Conservation (phyloP, 2,329 filamentous ascomycete genomes). For the Aureobasidium leucospermi region DNA sequence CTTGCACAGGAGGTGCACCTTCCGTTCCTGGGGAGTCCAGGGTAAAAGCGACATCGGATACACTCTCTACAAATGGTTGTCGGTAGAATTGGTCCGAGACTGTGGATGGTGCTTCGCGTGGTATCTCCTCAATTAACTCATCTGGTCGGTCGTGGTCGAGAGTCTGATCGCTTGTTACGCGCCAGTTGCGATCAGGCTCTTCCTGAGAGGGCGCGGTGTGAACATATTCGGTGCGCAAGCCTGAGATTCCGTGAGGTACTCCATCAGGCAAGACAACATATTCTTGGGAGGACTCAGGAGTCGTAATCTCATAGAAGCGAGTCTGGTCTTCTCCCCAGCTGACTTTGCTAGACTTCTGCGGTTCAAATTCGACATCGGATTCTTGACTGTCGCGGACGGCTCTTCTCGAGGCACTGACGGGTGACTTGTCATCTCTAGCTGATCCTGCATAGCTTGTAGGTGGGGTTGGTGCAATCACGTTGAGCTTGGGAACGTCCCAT, state of each 20-base stretch:
- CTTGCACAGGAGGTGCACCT: slow-evolving; percentile 25
- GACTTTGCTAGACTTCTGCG: slow-evolving; percentile 24
- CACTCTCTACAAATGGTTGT: slow-evolving; percentile 35
- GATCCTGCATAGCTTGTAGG: slow-evolving; percentile 40
- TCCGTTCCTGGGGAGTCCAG: slow-evolving; percentile 26
- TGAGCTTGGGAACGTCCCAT: slow-evolving; percentile 42
- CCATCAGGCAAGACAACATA: slow-evolving; percentile 24
- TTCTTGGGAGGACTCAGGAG: slow-evolving; percentile 36
- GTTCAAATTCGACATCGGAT: slow-evolving; percentile 12
- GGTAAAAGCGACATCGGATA: slow-evolving; percentile 31
- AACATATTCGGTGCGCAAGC: background rate
- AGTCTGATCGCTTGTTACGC: slow-evolving; percentile 16
- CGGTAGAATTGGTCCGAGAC: slow-evolving; percentile 23
- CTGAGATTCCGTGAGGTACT: background rate
- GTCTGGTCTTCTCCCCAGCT: slow-evolving; percentile 43
- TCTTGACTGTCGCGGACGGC: slow-evolving; percentile 10
- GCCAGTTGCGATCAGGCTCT: slow-evolving; percentile 14
- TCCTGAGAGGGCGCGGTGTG: too few species aligned
- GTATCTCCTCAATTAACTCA: slow-evolving; percentile 16
- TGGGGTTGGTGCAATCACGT: slow-evolving; percentile 52
- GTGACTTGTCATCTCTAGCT: slow-evolving; percentile 29
- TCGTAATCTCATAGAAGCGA: slow-evolving; percentile 39
- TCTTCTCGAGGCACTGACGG: slow-evolving; percentile 26
- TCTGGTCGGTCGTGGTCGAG: slow-evolving; percentile 16
- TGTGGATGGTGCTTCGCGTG: background rate